phyloP scores from a whole-genome alignment of 2,329 filamentous ascomycete species.

The Alternaria atra region DNA sequence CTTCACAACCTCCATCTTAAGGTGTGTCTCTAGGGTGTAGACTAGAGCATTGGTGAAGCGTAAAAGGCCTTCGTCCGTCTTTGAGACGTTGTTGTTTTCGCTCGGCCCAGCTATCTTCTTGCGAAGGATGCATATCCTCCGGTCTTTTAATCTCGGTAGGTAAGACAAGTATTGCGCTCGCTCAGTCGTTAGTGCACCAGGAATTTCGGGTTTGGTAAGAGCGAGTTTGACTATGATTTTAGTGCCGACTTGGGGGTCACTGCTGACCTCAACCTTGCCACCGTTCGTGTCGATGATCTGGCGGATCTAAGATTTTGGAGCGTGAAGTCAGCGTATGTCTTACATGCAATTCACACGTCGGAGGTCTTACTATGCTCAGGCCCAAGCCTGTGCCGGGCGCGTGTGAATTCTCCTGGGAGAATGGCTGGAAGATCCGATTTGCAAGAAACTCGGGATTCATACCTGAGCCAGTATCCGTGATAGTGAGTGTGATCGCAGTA shows the following conservation, averaged over 20 bases:
- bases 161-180: slow-evolving; percentile 23
- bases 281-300: slow-evolving; percentile 40
- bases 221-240: slow-evolving; percentile 31
- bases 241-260: slow-evolving; percentile 28
- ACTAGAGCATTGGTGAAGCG: slow-evolving; percentile 35
- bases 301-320: slow-evolving; percentile 16
- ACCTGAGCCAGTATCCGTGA: slow-evolving; percentile 46
- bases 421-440: slow-evolving; percentile 45
- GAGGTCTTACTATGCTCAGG: slow-evolving; percentile 18
- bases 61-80: slow-evolving; percentile 23
- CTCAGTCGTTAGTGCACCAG: slow-evolving; percentile 4
- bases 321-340: neutral
- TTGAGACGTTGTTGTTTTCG: slow-evolving; percentile 7
- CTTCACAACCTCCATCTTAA: slow-evolving; percentile 41
- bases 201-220: slow-evolving; percentile 15
- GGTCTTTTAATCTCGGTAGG: slow-evolving; percentile 30
- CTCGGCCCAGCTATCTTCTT: neutral
- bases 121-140: slow-evolving; percentile 40
- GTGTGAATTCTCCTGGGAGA: slow-evolving; percentile 46
- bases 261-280: slow-evolving; percentile 42
- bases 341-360: neutral
- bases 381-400: slow-evolving; percentile 38
- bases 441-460: slow-evolving; percentile 47
- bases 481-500: slow-evolving; percentile 44
- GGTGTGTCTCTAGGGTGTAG: slow-evolving; percentile 30